Conservation (phyloP, 768 basidiomycete genomes). For the Pulveroboletus sp. region DNA sequence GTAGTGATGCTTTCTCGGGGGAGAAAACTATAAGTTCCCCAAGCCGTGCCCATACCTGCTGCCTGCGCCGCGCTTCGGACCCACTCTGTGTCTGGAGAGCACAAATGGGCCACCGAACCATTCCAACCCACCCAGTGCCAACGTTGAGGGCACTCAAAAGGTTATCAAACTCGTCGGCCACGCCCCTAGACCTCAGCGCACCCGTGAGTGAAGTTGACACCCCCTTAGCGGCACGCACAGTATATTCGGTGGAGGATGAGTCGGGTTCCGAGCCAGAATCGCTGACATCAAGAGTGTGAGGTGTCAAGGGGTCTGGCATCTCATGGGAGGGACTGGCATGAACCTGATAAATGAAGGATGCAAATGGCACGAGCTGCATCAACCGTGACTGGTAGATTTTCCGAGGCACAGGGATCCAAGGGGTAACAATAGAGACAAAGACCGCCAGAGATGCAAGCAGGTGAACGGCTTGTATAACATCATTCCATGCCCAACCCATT, state of each 20-base stretch:
- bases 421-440: slow-evolving; percentile 50
- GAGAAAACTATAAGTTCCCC: slow-evolving; percentile 44
- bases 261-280: slow-evolving; percentile 27
- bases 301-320: slow-evolving; percentile 23
- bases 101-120: slow-evolving; percentile 29
- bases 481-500: slow-evolving; percentile 42
- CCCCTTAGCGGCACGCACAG: slow-evolving; percentile 17
- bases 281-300: slow-evolving; percentile 23
- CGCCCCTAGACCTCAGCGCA: slow-evolving; percentile 35
- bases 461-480: slow-evolving; percentile 60
- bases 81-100: background rate
- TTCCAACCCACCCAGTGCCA: slow-evolving; percentile 32
- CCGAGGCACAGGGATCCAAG: slow-evolving; percentile 36
- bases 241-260: slow-evolving; percentile 28
- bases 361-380: slow-evolving; percentile 26
- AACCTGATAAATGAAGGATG: slow-evolving; percentile 6
- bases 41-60: slow-evolving; percentile 46
- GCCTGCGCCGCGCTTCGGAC: slow-evolving; percentile 33
- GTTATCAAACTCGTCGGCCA: slow-evolving; percentile 34
- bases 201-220: slow-evolving; percentile 15
- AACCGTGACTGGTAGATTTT: slow-evolving; percentile 21
- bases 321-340: slow-evolving; percentile 1
- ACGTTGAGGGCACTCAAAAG: slow-evolving; percentile 40
- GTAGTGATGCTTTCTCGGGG: slow-evolving; percentile 18
- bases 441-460: slow-evolving; percentile 61